Evolutionary conservation across 108 stramenopile genomes (phyloP), one percentile per base, ranked within the genome.

Genomic region (Cyclostephanos invisitatus): DNA sequence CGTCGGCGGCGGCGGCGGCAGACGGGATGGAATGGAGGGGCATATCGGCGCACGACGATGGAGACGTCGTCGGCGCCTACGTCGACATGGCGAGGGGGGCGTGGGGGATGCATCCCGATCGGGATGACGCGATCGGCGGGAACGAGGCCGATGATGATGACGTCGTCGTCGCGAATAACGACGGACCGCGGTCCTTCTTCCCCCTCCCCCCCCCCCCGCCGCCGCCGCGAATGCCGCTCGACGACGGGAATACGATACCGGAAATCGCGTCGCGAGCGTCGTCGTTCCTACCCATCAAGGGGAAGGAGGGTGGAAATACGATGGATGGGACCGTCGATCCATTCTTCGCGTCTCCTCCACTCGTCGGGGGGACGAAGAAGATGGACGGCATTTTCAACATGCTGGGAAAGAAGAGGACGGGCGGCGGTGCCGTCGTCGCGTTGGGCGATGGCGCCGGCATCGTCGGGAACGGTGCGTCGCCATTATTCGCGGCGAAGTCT

Each of bases 11-110:
- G 3, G 57, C 40, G 22, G 36, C 7, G 12, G 46, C 48, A 3
- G 56, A 11, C n/a, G 29, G 35, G 35, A 12, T 14, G 5, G n/a
- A 10, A 18, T 22, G 8, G 9, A 1, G 20, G 22, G 28, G 15
- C 7, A 14, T 27, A 25, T n/a, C n/a, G n/a, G n/a, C n/a, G n/a
- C n/a, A n/a, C n/a, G n/a, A n/a, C 17, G 48, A n/a, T 15, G 46
- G 10, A 47, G 61, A 62, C 12, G 44, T 46, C 44, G 61, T 62
- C 14, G 18, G 21, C 61, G 12, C 10, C 61, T 62, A 37, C 28
- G 35, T 62, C 29, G 61, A 62, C 9, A 62, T 4, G 28, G 61
- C 61, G 28, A 35, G 37, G 35, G 35, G 3, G 61, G 61, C 61
- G 28, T 62, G 61, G 61, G 37, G 35, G 12, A 29, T 11, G n/a